Conservation (phyloP, 1,139 yeast genomes). For the Nakaseomyces nivariensis region DNA sequence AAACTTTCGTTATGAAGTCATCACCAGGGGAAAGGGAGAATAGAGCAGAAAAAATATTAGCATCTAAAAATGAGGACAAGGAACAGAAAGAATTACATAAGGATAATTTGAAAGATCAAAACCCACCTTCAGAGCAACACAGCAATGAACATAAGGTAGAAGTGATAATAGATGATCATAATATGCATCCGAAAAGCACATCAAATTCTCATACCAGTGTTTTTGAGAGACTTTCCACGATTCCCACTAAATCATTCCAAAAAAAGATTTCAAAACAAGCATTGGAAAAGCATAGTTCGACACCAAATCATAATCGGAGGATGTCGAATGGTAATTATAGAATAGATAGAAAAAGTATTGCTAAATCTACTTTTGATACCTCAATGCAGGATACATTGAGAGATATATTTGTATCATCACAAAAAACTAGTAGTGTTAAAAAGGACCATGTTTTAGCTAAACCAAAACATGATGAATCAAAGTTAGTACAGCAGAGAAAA, state of each 20-base stretch:
- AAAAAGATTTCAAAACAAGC: constrained; percentile 16
- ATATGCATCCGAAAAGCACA: neutral
- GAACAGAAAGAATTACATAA: neutral
- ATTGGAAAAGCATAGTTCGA: neutral
- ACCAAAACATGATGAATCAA: neutral
- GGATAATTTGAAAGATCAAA: neutral
- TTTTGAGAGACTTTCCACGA: constrained; percentile 25
- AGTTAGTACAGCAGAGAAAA: neutral
- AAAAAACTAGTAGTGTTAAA: constrained; percentile 11
- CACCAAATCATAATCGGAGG: constrained; percentile 11
- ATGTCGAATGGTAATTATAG: constrained; percentile 15
- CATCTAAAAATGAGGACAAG: neutral
- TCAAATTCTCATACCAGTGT: constrained; percentile 12
- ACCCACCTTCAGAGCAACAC: neutral
- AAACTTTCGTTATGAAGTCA: constrained; percentile 23
- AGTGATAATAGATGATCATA: neutral
- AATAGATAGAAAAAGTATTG: neutral
- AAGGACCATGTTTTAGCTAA: constrained; percentile 1
- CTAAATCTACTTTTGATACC: constrained; percentile 10
- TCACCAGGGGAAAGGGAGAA: neutral
- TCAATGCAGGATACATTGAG: constrained; percentile 25
- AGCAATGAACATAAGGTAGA: neutral
- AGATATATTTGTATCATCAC: constrained; percentile 14
- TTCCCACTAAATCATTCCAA: constrained; percentile 28
- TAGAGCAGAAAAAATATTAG: neutral